phyloP scores from a whole-genome alignment of 768 basidiomycete genomes.

The Cantharellus anzutake region DNA sequence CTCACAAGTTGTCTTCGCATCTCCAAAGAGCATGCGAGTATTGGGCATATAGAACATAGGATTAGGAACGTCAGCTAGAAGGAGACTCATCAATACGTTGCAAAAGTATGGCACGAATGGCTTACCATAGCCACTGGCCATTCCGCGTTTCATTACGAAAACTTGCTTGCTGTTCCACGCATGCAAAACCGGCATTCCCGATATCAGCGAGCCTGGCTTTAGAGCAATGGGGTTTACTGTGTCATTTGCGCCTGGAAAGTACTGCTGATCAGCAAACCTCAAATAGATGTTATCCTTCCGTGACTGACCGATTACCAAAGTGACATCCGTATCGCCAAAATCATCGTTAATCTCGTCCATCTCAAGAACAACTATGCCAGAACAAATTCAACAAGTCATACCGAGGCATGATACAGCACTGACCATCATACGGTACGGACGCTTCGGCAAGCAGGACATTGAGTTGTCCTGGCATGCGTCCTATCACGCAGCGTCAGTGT shows the following conservation, averaged over 20 bases:
- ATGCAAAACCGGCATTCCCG: slow-evolving; percentile 82
- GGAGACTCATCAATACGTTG: neutral
- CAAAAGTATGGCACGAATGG: neutral
- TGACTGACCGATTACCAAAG: slow-evolving; percentile 46
- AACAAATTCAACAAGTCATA: neutral
- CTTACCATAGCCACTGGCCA: slow-evolving; percentile 73
- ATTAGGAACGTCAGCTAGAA: slow-evolving; percentile 73
- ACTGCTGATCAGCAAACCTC: neutral
- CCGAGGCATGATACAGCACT: slow-evolving; percentile 13
- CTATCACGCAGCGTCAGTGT: neutral
- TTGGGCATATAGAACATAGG: slow-evolving; percentile 88
- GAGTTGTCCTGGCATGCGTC: slow-evolving; percentile 80
- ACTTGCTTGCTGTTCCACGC: slow-evolving; percentile 91
- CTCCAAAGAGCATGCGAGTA: slow-evolving; percentile 82
- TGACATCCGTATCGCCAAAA: slow-evolving; percentile 75
- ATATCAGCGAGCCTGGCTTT: slow-evolving; percentile 71
- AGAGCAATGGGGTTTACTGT: slow-evolving; percentile 84
- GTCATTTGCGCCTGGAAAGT: slow-evolving; percentile 45
- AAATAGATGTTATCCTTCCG: neutral
- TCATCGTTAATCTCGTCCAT: slow-evolving; percentile 95
- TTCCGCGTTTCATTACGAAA: slow-evolving; percentile 81
- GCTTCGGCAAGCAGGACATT: slow-evolving; percentile 86
- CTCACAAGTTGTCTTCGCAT: slow-evolving; percentile 81
- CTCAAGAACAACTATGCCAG: slow-evolving; percentile 55
- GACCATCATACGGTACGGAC: slow-evolving; percentile 77